These are phyloP conservation scores for Neotropicomus parvogracilis DNA, from an alignment of 1,284 basidiomycete species.

Conservation along the genomic window DNA sequence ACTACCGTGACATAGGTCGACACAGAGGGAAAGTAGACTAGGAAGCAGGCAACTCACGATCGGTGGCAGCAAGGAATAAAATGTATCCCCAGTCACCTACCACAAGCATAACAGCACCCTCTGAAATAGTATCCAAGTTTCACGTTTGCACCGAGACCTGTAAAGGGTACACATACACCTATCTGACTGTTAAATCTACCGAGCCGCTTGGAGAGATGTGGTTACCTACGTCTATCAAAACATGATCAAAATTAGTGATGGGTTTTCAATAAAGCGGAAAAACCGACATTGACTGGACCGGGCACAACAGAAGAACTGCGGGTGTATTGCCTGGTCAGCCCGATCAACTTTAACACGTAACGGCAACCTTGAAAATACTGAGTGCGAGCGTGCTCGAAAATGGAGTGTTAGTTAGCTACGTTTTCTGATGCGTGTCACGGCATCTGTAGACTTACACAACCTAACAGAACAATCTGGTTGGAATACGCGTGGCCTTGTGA, in stretches of 20 bases:
- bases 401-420: neutral
- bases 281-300: neutral
- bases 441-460: neutral
- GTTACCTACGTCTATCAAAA: neutral
- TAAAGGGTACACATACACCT: slow-evolving; percentile 2
- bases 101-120: neutral
- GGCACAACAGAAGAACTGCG: neutral
- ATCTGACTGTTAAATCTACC: neutral
- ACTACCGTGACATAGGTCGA: neutral
- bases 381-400: neutral
- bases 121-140: neutral
- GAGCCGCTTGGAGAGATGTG: neutral
- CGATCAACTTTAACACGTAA: too few species aligned
- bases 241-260: neutral
- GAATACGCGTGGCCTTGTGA: neutral
- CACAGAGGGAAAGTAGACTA: too few species aligned
- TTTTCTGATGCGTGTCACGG: neutral
- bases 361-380: neutral
- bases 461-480: neutral
- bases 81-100: neutral
- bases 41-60: neutral
- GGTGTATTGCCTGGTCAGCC: neutral
- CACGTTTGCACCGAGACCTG: neutral
- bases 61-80: slow-evolving; percentile 4
- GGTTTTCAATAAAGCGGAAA: neutral